phyloP scores from a whole-genome alignment of 129 eudicot genomes.

The Dittrichia graveolens region DNA sequence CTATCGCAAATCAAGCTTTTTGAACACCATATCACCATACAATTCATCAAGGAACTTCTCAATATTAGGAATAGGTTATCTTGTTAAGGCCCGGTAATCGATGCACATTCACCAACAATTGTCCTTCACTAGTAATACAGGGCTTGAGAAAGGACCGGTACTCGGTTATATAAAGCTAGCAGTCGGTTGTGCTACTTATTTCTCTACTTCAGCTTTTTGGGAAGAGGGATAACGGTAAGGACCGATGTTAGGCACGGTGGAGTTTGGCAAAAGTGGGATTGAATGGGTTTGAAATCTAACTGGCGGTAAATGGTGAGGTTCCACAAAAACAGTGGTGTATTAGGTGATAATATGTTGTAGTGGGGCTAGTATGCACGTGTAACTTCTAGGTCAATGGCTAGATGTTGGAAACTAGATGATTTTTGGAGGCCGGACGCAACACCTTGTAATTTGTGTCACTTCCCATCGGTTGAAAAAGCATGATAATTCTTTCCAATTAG shows the following conservation, averaged over 20 bases:
- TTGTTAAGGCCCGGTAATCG: slow-evolving; percentile 12
- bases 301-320: neutral
- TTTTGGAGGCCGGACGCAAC: slow-evolving; percentile 4
- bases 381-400: neutral
- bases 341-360: neutral
- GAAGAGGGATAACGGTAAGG: neutral
- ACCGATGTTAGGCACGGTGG: slow-evolving; percentile 4
- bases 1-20: neutral
- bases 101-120: neutral
- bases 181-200: neutral
- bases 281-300: neutral
- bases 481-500: slow-evolving; percentile 10
- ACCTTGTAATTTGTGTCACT: neutral
- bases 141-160: neutral
- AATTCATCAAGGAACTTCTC: neutral
- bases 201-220: neutral
- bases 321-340: neutral
- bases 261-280: neutral
- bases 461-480: slow-evolving; percentile 7
- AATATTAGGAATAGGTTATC: neutral
- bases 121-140: neutral
- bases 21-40: neutral
- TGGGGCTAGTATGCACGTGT: neutral
- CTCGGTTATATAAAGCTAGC: slow-evolving; percentile 3
- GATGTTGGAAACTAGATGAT: slow-evolving; percentile 11